Base-by-base conservation (phyloP, 1,284 basidiomycete genomes). In the Irpex sp. region DNA sequence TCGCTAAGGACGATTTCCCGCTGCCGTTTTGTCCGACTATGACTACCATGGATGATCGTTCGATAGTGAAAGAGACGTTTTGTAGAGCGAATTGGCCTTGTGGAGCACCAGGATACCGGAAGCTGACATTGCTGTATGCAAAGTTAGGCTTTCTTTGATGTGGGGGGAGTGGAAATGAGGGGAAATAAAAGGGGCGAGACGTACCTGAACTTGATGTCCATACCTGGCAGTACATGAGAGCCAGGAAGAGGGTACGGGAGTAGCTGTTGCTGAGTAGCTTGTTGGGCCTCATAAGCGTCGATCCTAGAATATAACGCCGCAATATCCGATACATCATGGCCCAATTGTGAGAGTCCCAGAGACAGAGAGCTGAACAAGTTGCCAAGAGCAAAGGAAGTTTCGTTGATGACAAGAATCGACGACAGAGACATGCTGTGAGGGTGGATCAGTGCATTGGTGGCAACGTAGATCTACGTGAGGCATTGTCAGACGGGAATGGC, bases 1-100 rank as follows among this genome's bases (percentile, higher is more conserved):
- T 81, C 4, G 83, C 69, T 17, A 81, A 68, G 0, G 82, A 75
- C 0, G 79, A 77, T 67, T 85, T 85, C 31, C 83, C 83, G 64
- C 78, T 79, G 5, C 81, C 83, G 63, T 81, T 83, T 9, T 65
- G 63, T 6, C 73, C 71, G 26, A 69, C 69, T 17, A 66, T 64
- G 36, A 64, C 51, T 13, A 55, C 43, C n/a, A 62, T 50, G 3
- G 58, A 58, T 3, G 51, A 57, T 4, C 53, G 60, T 26, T 73
- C 64, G 57, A 84, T 76, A 0, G 70, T 73, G 58, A 83, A 74
- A 1, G 77, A 78, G 13, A 80, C 72, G 8, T 76, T 62, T 0
- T 66, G 51, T 33, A 82, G 64, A 13, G 72, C 78, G 6, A 71
- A 67, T 15, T 60, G 47, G 17, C n/a, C 57, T 11, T 35, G 13